Percentiles rank a stretch among this genome's conserved stretches.
These are phyloP conservation scores for Jamesozyma hellenica DNA, from an alignment of 805 yeast species.

Conservation along the genomic window DNA sequence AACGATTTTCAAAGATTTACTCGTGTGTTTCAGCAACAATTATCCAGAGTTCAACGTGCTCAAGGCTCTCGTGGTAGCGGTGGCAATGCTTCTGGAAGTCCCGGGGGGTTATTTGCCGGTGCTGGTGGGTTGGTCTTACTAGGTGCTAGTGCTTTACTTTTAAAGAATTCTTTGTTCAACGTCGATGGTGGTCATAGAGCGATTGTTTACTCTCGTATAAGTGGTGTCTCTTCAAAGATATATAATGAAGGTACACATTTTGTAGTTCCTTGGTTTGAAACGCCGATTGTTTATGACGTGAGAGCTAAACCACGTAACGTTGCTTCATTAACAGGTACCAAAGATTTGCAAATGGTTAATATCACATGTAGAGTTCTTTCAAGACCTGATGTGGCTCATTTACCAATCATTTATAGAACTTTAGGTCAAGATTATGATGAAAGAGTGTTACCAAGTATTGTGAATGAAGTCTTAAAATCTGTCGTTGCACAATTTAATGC, in stretches of 20 bases:
- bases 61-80: constrained; percentile 15
- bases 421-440: constrained; percentile 93
- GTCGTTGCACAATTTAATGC: constrained; percentile 99
- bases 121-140: constrained; percentile 49
- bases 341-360: constrained; percentile 97
- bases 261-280: constrained; percentile 88
- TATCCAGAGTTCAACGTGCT: constrained; percentile 33
- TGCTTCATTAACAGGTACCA: constrained; percentile 93
- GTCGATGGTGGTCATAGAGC: constrained; percentile 99
- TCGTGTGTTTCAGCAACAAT: constrained; percentile 38
- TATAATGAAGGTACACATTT: constrained; percentile 93
- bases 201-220: constrained; percentile 77
- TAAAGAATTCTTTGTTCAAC: constrained; percentile 55
- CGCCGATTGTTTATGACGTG: constrained; percentile 86
- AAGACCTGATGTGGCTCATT: constrained; percentile 67
- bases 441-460: constrained; percentile 94
- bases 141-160: constrained; percentile 45
- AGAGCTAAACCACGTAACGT: constrained; percentile 96
- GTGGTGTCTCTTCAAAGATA: constrained; percentile 75
- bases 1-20: constrained; percentile 45
- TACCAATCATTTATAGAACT: constrained; percentile 84
- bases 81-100: constrained; percentile 18
- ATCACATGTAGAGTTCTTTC: constrained; percentile 97
- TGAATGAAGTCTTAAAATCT: constrained; percentile 89
- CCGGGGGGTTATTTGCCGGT: constrained; percentile 52